Percentiles rank a stretch among this genome's conserved stretches.
phyloP scores from a whole-genome alignment of 192 early-diverging fungal species.

The Podila clonocystis region DNA sequence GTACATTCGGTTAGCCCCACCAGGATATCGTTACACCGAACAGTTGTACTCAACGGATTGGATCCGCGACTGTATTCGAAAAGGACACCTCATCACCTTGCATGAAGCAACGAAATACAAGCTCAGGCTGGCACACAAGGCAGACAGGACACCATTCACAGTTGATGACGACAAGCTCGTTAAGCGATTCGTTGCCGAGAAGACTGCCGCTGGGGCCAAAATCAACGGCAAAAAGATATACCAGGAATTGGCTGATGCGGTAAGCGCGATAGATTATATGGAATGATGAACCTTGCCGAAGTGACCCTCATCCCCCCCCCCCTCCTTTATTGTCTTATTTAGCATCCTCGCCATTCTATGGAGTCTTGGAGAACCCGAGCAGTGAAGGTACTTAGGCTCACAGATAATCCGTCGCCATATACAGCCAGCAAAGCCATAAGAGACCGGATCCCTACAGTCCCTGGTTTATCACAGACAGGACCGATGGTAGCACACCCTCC shows the following conservation, averaged over 20 bases:
- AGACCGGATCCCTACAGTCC: neutral
- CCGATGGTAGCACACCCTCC: too few relatives aligned
- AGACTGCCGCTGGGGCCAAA: neutral
- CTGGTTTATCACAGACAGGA: too few relatives aligned
- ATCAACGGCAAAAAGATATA: slow-evolving; percentile 1
- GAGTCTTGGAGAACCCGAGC: neutral
- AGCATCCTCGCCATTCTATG: neutral
- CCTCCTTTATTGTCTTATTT: neutral
- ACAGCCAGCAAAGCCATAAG: neutral
- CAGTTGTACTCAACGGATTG: neutral
- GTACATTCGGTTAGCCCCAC: neutral
- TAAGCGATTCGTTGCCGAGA: neutral
- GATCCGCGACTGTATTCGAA: neutral
- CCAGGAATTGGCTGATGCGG: neutral
- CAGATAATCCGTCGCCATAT: neutral
- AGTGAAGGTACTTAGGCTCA: neutral
- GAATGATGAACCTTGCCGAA: neutral
- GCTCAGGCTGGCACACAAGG: neutral
- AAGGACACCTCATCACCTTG: neutral
- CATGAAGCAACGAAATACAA: neutral
- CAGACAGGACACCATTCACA: neutral
- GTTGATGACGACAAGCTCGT: neutral
- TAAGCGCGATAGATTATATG: neutral
- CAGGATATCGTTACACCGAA: neutral
- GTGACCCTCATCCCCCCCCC: neutral